These are phyloP conservation scores for Eimeria tenella DNA, from an alignment of 169 alveolate species.

Conservation along the genomic window DNA sequence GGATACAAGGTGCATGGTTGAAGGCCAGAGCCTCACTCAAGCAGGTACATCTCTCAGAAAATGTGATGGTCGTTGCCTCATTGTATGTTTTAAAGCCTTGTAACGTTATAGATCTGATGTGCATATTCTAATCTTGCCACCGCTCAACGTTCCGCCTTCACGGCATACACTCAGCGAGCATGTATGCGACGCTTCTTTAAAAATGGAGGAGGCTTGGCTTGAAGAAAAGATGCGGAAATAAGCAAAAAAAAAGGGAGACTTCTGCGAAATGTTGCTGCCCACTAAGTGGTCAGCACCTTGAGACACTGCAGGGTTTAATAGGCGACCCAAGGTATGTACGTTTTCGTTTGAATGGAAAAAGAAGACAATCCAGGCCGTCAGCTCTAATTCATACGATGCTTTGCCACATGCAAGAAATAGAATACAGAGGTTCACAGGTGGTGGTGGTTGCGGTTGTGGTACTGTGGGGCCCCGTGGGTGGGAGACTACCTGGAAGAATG, in stretches of 20 bases:
- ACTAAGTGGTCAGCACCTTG: not conserved
- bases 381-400: too few species aligned
- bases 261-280: not conserved
- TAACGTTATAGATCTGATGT: slow-evolving; percentile 52
- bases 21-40: slow-evolving; percentile 19
- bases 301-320: not conserved
- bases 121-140: slow-evolving; percentile 29
- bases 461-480: too few species aligned
- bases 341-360: not conserved
- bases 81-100: slow-evolving; percentile 72
- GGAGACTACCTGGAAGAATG: too few species aligned
- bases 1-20: too few species aligned
- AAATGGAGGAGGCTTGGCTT: not conserved
- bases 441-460: too few species aligned
- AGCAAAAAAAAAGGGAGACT: not conserved
- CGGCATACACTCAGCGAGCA: not conserved
- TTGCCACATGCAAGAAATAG: too few species aligned
- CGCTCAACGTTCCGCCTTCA: not conserved
- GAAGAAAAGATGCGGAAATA: not conserved
- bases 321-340: not conserved
- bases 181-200: not conserved
- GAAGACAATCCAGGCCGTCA: not conserved
- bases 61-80: slow-evolving; percentile 49
- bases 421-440: too few species aligned
- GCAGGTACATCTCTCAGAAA: slow-evolving; percentile 74